Evolutionary conservation across 1,284 basidiomycete species (phyloP).

Genomic region (Rhodotorula sp.): DNA sequence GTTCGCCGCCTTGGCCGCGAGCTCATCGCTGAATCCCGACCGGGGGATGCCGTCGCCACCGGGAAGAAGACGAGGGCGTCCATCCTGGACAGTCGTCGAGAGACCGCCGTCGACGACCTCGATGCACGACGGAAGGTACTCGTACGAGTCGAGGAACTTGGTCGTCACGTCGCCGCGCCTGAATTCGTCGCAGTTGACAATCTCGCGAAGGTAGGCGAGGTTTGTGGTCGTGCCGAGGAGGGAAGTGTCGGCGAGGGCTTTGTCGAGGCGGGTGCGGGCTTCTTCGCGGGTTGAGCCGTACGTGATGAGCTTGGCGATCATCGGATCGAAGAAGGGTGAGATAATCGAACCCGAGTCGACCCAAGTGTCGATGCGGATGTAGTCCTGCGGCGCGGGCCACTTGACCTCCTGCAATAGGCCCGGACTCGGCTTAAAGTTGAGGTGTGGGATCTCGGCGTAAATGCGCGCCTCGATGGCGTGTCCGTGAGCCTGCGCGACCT

Average conservation of each 20-base stretch:
- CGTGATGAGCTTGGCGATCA: slow-evolving; percentile 91
- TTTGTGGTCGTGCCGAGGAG: slow-evolving; percentile 60
- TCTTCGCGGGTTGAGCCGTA: slow-evolving; percentile 80
- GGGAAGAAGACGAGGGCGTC: slow-evolving; percentile 54
- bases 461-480: slow-evolving; percentile 65
- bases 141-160: slow-evolving; percentile 56
- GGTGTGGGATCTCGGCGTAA: slow-evolving; percentile 89
- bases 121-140: slow-evolving; percentile 52
- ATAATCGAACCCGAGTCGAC: slow-evolving; percentile 72
- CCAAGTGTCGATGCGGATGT: slow-evolving; percentile 62
- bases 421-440: slow-evolving; percentile 86
- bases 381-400: slow-evolving; percentile 51
- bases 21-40: slow-evolving; percentile 66
- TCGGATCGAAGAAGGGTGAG: slow-evolving; percentile 59
- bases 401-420: slow-evolving; percentile 72
- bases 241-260: slow-evolving; percentile 59
- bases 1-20: slow-evolving; percentile 63
- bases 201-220: slow-evolving; percentile 56
- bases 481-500: slow-evolving; percentile 30
- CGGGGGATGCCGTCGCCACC: slow-evolving; percentile 64
- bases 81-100: slow-evolving; percentile 64
- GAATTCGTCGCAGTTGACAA: slow-evolving; percentile 55
- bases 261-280: slow-evolving; percentile 72
- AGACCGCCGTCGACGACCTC: slow-evolving; percentile 62
- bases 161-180: slow-evolving; percentile 58